Base-by-base conservation (phyloP, 495 filamentous ascomycete species). In the Mytilinidion resinicola region DNA sequence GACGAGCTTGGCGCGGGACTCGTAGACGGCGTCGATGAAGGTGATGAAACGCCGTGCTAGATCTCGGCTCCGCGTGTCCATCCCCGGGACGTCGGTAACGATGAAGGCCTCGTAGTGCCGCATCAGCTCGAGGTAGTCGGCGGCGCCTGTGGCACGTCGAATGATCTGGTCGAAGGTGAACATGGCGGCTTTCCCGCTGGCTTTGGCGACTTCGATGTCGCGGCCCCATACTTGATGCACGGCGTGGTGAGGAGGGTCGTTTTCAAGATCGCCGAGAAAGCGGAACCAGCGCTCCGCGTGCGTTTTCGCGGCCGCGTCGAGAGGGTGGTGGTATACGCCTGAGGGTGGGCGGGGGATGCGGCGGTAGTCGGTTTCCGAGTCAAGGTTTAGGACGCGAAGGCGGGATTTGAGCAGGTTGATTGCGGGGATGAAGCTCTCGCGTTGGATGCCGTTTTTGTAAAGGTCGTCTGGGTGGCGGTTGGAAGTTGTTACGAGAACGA, bases 361-460 rank as follows among this genome's bases (percentile, higher is more conserved):
- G 58, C 93, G 88, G 76, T 98, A 98, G 73, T 98, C 93, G 14
- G 92, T 98, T 12, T 86, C 84, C 2, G 91, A 96, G 75, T 97
- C 87, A 48, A 98, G 82, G 73, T 96, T 96, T 66, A 98, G 87
- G 47, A 98, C 89, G 43, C 85, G 81, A 25, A 98, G 81, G 7
- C 84, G 80, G 52, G 77, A 80, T 66, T 96, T 90, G 36, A 98
- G 81, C 9, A 98, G 85, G 56, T 88, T 88, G 70, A 98, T 98
- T 64, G 91, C 95, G 2, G 93, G 93, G 57, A 98, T 85, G 69
- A 98, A 98, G 17, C 87, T 91, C 57, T 91, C 82, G 56, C 93
- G 87, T 77, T 98, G 93, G 66, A 98, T 93, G 60, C 93, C 93
- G 70, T 98, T 98, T 71, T 89, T 92, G 79, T 98, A 98, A 35